Base-by-base conservation (phyloP, 2,329 filamentous ascomycete genomes). In the Colletotrichum theobromicola region DNA sequence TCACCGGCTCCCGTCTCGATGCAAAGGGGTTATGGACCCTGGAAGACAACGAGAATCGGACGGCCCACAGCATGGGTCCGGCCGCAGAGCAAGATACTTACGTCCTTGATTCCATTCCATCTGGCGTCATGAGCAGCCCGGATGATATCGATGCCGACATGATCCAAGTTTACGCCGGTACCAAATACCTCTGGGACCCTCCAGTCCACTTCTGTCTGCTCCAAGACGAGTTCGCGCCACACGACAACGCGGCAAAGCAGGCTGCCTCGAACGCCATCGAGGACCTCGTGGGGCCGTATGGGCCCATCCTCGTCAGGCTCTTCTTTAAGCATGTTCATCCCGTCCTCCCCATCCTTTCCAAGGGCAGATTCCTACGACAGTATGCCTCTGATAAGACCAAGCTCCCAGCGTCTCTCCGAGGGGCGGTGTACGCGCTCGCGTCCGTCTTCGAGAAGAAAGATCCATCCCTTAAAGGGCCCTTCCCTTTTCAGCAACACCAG, bases 261-360 rank as follows among this genome's bases (percentile, higher is more conserved):
- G 76, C 78, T 16, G 83, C 85, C 7, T 88, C 87, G 0, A 81
- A 85, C 16, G 79, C 78, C 10, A 87, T 88, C 55, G 87, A 88
- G 77, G 77, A 77, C 10, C 82, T 84, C 32, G 85, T 87, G 3
- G 82, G 80, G 72, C 83, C 83, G 5, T 82, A 86, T 74, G 84
- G 83, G 0, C 82, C 84, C 42, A 80, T 81, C 26, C 81, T 88
- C 6, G 80, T 88, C 18, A 83, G 85, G 4, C 79, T 88, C 2
- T 88, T 85, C 78, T 88, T 88, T 76, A 82, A 81, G 61, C 83
- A 87, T 62, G 83, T 88, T 21, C 87, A 88, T 68, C 84, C 85
- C 0, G 82, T 84, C 2, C 82, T 86, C 18, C 85, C 85, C 7
- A 78, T 88, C 18, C 79, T 88, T 24, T 86, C 86, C 34, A 88